Base-by-base conservation (phyloP, 441 rosid species). In the Pelargonium hybrid region DNA sequence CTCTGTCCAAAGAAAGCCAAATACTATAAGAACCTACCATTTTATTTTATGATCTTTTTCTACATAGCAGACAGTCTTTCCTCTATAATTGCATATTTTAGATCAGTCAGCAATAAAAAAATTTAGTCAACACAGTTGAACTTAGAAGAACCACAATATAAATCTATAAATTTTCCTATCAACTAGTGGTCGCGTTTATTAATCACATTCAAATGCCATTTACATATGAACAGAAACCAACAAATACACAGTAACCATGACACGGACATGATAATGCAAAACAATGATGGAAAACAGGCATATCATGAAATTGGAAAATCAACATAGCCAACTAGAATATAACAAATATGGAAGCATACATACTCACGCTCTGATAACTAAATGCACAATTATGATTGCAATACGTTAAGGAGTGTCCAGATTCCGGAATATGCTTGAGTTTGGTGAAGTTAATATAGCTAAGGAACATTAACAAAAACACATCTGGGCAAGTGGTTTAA, bases 1-100 rank as follows among this genome's bases (percentile, higher is more conserved):
- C 87, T 91, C 97, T 93, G 71, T 70, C 63, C 59, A 72, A 76
- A 39, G 65, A 79, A 63, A 76, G 20, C 10, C 26, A 20, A 57
- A 57, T 57, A n/a, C 7, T 57, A 57, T 18, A 57, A 57, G 1
- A 20, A 18, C 21, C 26, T 57, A 57, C 26, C 3, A 57, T 18
- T 23, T 5, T 17, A 57, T 9, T 57, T 20, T 54, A 17, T 54
- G 7, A 17, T 4, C 18, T 54, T 54, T 54, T 17, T 37, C 41
- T 6, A 54, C 61, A 54, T 11, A 54, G 7, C 4, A 17, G 59
- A 37, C 31, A 29, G 61, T 17, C 61, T 54, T 54, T 54, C 20
- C 61, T 54, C 5, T 54, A 48, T 17, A 50, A 14, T 13, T 50
- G 31, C 15, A 50, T 50, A 15, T 14, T 17, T 14, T 54, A 48